These are phyloP conservation scores for Lumnitzera racemosa DNA, from an alignment of 345 rosid genomes.

Conservation along the genomic window DNA sequence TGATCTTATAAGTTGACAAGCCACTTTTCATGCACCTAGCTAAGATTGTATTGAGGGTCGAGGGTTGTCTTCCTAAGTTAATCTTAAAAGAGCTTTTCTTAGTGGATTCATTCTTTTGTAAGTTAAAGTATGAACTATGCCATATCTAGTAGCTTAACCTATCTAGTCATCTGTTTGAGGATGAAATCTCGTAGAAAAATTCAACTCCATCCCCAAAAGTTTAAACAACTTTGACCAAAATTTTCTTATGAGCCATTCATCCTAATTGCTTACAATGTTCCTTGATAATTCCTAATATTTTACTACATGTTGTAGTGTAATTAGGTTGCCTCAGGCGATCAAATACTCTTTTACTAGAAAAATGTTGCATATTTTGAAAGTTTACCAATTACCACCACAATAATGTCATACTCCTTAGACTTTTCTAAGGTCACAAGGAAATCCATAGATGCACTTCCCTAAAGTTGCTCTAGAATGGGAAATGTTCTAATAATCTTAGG, in stretches of 20 bases:
- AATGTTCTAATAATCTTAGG: background rate
- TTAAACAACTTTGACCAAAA: conserved; percentile 3
- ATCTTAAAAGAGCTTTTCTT: too few relatives aligned
- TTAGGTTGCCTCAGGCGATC: background rate
- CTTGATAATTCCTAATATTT: background rate
- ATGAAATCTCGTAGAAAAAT: background rate
- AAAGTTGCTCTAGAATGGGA: background rate
- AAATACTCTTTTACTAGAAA: background rate
- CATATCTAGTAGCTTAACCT: too few relatives aligned
- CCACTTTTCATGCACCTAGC: too few relatives aligned
- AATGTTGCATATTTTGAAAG: conserved; percentile 1
- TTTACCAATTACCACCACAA: background rate
- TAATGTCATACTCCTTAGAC: background rate
- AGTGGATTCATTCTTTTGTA: too few relatives aligned
- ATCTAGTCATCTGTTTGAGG: background rate
- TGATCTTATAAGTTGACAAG: too few relatives aligned
- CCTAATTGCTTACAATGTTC: background rate
- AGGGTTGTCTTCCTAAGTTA: too few relatives aligned
- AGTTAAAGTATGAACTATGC: too few relatives aligned
- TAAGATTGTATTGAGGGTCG: too few relatives aligned
- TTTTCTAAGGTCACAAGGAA: background rate
- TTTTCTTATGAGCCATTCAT: background rate
- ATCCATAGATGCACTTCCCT: background rate
- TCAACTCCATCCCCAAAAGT: background rate
- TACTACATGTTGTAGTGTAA: background rate